Base-by-base conservation (phyloP, 495 filamentous ascomycete genomes). In the Aspergillus funiculosus region DNA sequence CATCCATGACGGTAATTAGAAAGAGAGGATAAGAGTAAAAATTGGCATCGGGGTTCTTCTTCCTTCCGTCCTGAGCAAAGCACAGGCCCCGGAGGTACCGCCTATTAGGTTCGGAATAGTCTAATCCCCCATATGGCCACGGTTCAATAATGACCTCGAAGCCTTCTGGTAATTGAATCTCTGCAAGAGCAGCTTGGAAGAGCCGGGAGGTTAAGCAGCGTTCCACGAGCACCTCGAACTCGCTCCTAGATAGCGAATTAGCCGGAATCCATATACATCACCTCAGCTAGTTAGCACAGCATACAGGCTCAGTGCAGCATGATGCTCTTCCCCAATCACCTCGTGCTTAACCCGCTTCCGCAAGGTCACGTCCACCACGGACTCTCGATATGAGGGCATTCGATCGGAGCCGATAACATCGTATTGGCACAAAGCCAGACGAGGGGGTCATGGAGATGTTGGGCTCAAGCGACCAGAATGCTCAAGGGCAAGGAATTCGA, bases 1-100 rank as follows among this genome's bases (percentile, higher is more conserved):
- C 76, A 52, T 82, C 80, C 50, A 94, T 70, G 18, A 92, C 85
- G 0, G 88, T 86, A 18, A 84, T 89, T 48, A 94, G 74, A 4
- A 82, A 76, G 5, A 92, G 67, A 0, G 88, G 88, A 49, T 86
- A 82, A 0, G 87, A 82, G 62, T 94, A 94, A 54, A 91, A 85
- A 53, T 90, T 91, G 27, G 69, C 60, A 38, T 72, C 69, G 8
- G 57, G 48, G 38, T 72, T 72, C 10, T 66, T 61, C 15, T 62
- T 63, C 30, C 55, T 57, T 17, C 56, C 61, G 42, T 72, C 60
- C 15, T 58, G 61, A 2, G 69, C 74, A 48, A 78, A 78, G 53
- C 71, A 73, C 3, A 77, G 50, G 4, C 66, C 75, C 48, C 75
- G 75, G 52, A 76, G 71, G 48, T 68, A 78, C 1, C 75, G 78